These are phyloP conservation scores for Mollisiaceae sp. DNA, from an alignment of 2,329 filamentous ascomycete species.

Conservation along the genomic window DNA sequence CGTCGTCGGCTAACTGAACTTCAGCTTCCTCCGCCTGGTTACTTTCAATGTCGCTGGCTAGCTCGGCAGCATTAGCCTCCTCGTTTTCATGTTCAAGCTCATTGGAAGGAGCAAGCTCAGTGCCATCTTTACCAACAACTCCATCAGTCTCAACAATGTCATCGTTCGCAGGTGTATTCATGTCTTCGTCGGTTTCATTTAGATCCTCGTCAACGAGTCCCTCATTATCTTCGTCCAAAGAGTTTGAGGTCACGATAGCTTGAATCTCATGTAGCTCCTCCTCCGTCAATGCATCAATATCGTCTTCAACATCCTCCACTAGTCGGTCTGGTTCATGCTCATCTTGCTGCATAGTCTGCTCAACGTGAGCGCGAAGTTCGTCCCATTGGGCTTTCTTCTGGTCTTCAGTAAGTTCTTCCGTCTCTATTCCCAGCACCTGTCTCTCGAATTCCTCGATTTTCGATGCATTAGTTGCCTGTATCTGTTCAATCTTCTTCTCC, in stretches of 20 bases:
- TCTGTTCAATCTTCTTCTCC: slow-evolving; percentile 70
- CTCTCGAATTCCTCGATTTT: slow-evolving; percentile 73
- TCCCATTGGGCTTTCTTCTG: slow-evolving; percentile 40
- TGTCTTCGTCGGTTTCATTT: slow-evolving; percentile 21
- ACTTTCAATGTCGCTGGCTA: not conserved
- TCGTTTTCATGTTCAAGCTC: not conserved
- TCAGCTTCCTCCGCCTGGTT: not conserved
- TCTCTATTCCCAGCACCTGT: slow-evolving; percentile 58
- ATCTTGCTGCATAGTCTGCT: slow-evolving; percentile 40
- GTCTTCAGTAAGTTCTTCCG: slow-evolving; percentile 27
- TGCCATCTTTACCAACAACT: slow-evolving; percentile 15
- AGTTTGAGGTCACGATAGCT: slow-evolving; percentile 4
- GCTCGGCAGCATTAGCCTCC: not conserved
- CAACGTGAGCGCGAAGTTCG: slow-evolving; percentile 41
- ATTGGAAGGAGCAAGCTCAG: not conserved
- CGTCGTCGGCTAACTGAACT: not conserved
- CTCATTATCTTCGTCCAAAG: not conserved
- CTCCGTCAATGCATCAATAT: slow-evolving; percentile 19
- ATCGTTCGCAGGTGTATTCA: not conserved
- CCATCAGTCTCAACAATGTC: not conserved
- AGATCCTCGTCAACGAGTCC: slow-evolving; percentile 21
- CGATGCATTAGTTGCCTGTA: slow-evolving; percentile 72
- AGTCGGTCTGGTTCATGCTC: slow-evolving; percentile 35
- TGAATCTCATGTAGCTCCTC: slow-evolving; percentile 21
- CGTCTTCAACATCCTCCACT: slow-evolving; percentile 20